phyloP scores from a whole-genome alignment of 148 eudicot species.

The Rhododendron williamsianum region DNA sequence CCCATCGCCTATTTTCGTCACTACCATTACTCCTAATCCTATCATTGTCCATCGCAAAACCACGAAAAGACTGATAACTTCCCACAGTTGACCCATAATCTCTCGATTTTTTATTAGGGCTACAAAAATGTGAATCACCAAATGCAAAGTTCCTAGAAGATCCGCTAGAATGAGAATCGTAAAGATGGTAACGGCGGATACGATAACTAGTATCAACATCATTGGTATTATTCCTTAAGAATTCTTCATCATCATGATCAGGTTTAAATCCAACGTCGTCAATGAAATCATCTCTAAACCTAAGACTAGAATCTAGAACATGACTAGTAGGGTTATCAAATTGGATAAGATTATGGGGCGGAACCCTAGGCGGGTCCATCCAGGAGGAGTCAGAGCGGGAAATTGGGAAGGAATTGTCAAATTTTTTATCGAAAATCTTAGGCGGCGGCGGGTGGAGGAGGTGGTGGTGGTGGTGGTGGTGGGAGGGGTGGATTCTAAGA shows the following conservation, averaged over 20 bases:
- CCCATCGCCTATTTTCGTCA: constrained; percentile 28
- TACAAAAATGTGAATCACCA: constrained; percentile 15
- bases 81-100: constrained; percentile 17
- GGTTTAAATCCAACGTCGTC: constrained; percentile 5
- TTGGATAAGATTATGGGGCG: constrained; percentile 2
- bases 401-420: constrained; percentile 9
- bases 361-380: constrained; percentile 25
- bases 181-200: not conserved
- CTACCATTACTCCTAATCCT: constrained; percentile 16
- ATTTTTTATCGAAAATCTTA: constrained; percentile 27
- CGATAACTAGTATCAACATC: constrained; percentile 7
- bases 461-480: not conserved
- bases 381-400: constrained; percentile 9
- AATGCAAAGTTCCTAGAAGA: constrained; percentile 11
- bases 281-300: constrained; percentile 17
- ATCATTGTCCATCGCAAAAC: constrained; percentile 9
- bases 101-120: constrained; percentile 4
- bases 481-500: not conserved
- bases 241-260: not conserved
- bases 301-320: constrained; percentile 18
- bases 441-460: constrained; percentile 11
- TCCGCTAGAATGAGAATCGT: constrained; percentile 5
- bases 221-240: not conserved
- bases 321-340: constrained; percentile 20
- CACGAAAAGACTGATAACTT: constrained; percentile 14